A percentile compares a stretch with the other conserved stretches of the same genome.
These are phyloP conservation scores for Pseudodiploospora longispora DNA, from an alignment of 2,329 filamentous ascomycete genomes.

Conservation along the genomic window DNA sequence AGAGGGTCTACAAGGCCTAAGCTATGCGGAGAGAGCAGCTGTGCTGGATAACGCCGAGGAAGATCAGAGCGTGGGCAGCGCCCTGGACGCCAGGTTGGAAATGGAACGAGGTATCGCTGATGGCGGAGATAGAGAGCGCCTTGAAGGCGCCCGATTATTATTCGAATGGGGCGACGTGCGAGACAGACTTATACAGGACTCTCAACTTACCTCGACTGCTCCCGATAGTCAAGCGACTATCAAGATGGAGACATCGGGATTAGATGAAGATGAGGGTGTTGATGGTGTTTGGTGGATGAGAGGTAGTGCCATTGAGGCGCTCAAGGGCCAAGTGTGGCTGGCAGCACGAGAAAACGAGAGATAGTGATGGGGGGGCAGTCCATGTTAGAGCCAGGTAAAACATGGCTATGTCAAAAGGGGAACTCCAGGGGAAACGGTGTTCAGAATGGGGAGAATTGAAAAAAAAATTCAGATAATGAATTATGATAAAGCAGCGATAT, in stretches of 20 bases:
- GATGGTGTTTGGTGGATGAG: constrained; percentile 45
- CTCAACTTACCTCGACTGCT: constrained; percentile 9
- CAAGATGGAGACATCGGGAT: constrained; percentile 16
- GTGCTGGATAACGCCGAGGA: constrained; percentile 47
- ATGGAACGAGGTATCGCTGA: constrained; percentile 44
- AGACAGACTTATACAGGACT: constrained; percentile 19
- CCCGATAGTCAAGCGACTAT: constrained; percentile 28
- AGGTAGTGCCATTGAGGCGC: constrained; percentile 44
- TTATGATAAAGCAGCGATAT: neutral
- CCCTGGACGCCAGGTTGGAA: constrained; percentile 64
- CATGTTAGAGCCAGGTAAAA: constrained; percentile 12
- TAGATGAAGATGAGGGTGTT: constrained; percentile 14
- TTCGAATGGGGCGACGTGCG: constrained; percentile 50
- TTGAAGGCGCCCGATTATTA: constrained; percentile 42
- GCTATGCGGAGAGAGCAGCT: constrained; percentile 57
- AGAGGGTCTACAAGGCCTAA: constrained; percentile 44
- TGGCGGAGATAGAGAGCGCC: constrained; percentile 29
- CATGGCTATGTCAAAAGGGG: constrained; percentile 4
- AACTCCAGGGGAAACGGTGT: no score
- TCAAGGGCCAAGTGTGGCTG: constrained; percentile 49
- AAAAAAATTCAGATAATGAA: neutral
- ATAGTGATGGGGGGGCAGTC: neutral
- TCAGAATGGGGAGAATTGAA: neutral
- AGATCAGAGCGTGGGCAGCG: constrained; percentile 39
- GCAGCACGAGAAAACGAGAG: constrained; percentile 28